Percentiles rank a stretch among this genome's conserved stretches.
These are phyloP conservation scores for Paramarasmius palmivorus DNA, from an alignment of 1,284 basidiomycete species.

Conservation along the genomic window DNA sequence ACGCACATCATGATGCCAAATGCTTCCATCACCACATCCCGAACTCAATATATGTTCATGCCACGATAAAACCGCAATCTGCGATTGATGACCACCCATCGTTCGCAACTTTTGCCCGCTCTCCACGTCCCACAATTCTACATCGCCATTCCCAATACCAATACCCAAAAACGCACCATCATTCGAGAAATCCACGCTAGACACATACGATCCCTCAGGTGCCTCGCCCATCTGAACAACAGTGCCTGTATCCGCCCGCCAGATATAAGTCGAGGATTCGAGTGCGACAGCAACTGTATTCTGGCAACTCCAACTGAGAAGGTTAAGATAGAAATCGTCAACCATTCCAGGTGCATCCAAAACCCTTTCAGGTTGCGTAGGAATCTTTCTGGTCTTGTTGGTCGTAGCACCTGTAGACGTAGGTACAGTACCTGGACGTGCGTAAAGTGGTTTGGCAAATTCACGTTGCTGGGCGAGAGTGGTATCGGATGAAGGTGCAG, in stretches of 20 bases:
- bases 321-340: conserved; percentile 97
- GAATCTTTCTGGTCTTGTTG: conserved; percentile 75
- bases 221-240: conserved; percentile 80
- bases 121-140: conserved; percentile 96
- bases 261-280: conserved; percentile 83
- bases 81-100: conserved; percentile 82
- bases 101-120: conserved; percentile 80
- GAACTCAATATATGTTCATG: conserved; percentile 84
- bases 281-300: conserved; percentile 91
- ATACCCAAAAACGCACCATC: conserved; percentile 89
- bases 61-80: conserved; percentile 86
- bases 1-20: conserved; percentile 93
- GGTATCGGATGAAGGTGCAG: conserved; percentile 64
- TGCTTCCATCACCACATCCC: conserved; percentile 88
- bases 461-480: conserved; percentile 73
- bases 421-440: conserved; percentile 59
- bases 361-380: conserved; percentile 85
- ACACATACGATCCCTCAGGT: conserved; percentile 74
- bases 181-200: conserved; percentile 82
- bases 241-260: conserved; percentile 89
- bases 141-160: conserved; percentile 82
- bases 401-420: conserved; percentile 62
- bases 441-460: conserved; percentile 71
- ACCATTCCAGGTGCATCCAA: conserved; percentile 94
- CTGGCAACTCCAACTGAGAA: conserved; percentile 85